A percentile compares a stretch with the other conserved stretches of the same genome.
phyloP scores from a whole-genome alignment of 169 alveolate genomes.

The Babesia gibsoni region DNA sequence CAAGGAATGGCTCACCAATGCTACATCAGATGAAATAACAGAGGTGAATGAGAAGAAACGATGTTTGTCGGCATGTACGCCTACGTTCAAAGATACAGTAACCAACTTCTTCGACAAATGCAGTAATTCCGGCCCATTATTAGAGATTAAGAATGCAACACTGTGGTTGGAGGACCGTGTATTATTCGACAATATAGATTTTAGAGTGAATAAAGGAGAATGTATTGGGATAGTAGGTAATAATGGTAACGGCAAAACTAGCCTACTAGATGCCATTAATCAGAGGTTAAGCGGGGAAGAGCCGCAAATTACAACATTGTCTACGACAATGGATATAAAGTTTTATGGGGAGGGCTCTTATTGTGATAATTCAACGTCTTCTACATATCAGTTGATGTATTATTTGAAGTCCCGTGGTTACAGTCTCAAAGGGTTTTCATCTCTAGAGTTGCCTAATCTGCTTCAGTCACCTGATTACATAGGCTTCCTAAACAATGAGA shows the following conservation, averaged over 20 bases:
- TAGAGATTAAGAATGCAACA: constrained; percentile 34
- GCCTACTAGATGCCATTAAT: constrained; percentile 58
- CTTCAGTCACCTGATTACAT: background rate
- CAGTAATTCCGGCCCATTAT: constrained; percentile 13
- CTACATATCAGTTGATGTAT: background rate
- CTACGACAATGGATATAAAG: constrained; percentile 33
- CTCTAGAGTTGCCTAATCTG: background rate
- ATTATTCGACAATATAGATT: constrained; percentile 64
- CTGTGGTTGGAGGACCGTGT: constrained; percentile 54
- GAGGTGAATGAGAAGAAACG: background rate
- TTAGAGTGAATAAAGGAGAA: constrained; percentile 63
- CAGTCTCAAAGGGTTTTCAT: background rate
- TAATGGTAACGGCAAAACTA: constrained; percentile 77
- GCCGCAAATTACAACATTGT: background rate
- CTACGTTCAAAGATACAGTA: background rate
- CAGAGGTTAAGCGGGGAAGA: constrained; percentile 13
- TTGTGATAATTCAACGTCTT: background rate
- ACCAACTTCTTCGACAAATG: background rate
- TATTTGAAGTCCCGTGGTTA: constrained; percentile 2
- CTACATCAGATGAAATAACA: background rate
- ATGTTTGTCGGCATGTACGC: background rate
- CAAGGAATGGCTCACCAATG: too few species aligned
- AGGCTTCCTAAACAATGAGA: background rate
- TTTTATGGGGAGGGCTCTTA: background rate
- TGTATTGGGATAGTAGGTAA: constrained; percentile 76